Evolutionary conservation across 768 basidiomycete genomes (phyloP).

Genomic region (Termitomyces sp.): DNA sequence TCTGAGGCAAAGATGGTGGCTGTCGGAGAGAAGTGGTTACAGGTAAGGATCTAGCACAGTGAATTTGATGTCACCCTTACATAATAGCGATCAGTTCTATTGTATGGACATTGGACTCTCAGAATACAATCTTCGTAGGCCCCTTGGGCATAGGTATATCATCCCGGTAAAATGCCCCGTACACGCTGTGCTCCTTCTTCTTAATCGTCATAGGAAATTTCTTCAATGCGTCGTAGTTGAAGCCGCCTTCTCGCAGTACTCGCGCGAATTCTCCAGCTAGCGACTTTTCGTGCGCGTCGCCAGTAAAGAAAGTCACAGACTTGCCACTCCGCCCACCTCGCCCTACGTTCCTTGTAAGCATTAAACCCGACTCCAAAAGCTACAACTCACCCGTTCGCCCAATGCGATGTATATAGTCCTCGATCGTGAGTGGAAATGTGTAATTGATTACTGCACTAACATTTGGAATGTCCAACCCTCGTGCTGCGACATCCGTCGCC

Average conservation of each 20-base stretch:
- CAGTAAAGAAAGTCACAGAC: constrained; percentile 96
- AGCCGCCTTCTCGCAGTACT: constrained; percentile 84
- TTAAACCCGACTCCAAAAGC: constrained; percentile 12
- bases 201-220: constrained; percentile 97
- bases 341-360: constrained; percentile 38
- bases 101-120: constrained; percentile 11
- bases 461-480: constrained; percentile 95
- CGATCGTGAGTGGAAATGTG: constrained; percentile 95
- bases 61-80: constrained; percentile 15
- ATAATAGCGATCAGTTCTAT: constrained; percentile 9
- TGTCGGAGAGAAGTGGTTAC: constrained; percentile 2
- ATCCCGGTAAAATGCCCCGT: constrained; percentile 81
- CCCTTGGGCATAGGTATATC: constrained; percentile 53
- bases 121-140: constrained; percentile 78
- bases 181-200: constrained; percentile 88
- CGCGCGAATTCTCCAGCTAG: constrained; percentile 92
- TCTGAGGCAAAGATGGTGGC: not conserved
- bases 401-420: constrained; percentile 89
- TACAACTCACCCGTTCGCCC: constrained; percentile 68
- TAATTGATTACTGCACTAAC: constrained; percentile 94
- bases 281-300: constrained; percentile 75
- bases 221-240: constrained; percentile 68
- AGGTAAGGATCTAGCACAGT: not conserved
- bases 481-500: constrained; percentile 95
- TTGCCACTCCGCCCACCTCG: constrained; percentile 88